Conservation (phyloP, 345 rosid species). For the Populus alba region DNA sequence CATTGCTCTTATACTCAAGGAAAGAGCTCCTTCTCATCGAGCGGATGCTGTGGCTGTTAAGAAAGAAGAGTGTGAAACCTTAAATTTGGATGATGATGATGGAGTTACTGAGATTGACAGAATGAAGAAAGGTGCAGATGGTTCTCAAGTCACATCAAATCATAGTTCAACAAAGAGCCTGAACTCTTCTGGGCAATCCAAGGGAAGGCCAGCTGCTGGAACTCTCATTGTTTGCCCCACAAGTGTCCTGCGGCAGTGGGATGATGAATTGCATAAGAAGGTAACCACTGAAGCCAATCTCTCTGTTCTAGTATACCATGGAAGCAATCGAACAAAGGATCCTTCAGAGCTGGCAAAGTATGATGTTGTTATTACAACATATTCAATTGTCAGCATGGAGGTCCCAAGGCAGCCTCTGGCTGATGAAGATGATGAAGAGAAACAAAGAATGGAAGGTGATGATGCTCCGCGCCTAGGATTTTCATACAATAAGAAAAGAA, state of each 20-base stretch:
- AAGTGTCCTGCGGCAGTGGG: constrained; percentile 96
- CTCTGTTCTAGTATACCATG: constrained; percentile 84
- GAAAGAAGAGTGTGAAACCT: constrained; percentile 48
- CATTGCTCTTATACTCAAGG: constrained; percentile 89
- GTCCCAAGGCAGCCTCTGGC: constrained; percentile 84
- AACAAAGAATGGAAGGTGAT: constrained; percentile 40
- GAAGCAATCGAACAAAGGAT: constrained; percentile 85
- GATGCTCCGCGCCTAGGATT: constrained; percentile 32
- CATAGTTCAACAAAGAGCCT: constrained; percentile 18
- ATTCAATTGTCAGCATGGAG: constrained; percentile 95
- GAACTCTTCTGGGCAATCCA: constrained; percentile 33
- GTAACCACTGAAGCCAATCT: constrained; percentile 66
- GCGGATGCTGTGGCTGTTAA: constrained; percentile 30
- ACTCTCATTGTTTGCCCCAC: constrained; percentile 98
- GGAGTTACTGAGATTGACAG: constrained; percentile 25
- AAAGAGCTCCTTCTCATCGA: constrained; percentile 54
- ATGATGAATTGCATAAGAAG: constrained; percentile 74
- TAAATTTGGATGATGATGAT: constrained; percentile 69
- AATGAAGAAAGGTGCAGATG: constrained; percentile 28
- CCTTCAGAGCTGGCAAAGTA: constrained; percentile 73
- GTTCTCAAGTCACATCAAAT: constrained; percentile 22
- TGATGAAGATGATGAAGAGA: constrained; percentile 60
- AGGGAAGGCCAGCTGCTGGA: constrained; percentile 90
- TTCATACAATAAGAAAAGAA: constrained; percentile 56
- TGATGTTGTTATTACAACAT: constrained; percentile 94